phyloP scores from a whole-genome alignment of 2,329 filamentous ascomycete genomes.

The Penicillium sp. region DNA sequence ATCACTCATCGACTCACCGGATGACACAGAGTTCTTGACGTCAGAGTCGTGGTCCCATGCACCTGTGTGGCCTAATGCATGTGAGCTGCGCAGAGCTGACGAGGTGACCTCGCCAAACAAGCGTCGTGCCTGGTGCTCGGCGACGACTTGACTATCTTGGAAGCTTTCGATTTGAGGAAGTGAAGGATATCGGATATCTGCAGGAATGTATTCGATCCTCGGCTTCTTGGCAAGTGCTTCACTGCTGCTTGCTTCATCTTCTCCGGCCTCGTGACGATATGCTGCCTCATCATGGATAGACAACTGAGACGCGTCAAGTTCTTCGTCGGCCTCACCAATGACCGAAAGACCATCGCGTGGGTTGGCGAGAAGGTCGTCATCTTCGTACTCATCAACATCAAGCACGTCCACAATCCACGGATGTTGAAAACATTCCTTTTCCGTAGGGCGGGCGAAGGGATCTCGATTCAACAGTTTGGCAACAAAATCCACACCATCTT shows the following conservation, averaged over 20 bases:
- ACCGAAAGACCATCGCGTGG: constrained; percentile 37
- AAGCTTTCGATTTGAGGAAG: constrained; percentile 43
- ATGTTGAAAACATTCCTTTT: constrained; percentile 68
- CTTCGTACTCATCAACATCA: constrained; percentile 62
- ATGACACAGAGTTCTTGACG: constrained; percentile 41
- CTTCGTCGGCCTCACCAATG: constrained; percentile 41
- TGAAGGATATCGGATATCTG: constrained; percentile 43
- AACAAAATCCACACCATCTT: constrained; percentile 71
- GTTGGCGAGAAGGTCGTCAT: constrained; percentile 59
- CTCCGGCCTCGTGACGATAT: constrained; percentile 27
- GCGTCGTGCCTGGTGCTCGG: constrained; percentile 39
- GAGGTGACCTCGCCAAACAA: constrained; percentile 63
- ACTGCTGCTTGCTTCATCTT: constrained; percentile 35
- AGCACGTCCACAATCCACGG: constrained; percentile 67
- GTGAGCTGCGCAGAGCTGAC: constrained; percentile 56
- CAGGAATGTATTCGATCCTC: constrained; percentile 31
- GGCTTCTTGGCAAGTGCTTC: constrained; percentile 39
- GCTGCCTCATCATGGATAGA: constrained; percentile 56
- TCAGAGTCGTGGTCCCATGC: constrained; percentile 36
- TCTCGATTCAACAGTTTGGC: constrained; percentile 77
- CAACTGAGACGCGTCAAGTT: constrained; percentile 61
- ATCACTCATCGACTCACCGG: constrained; percentile 43
- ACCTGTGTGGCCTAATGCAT: constrained; percentile 41
- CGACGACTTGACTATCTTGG: constrained; percentile 25
- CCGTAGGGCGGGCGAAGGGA: constrained; percentile 73